Evolutionary conservation across 176 grass and related monocot species (phyloP).

Genomic region (Zoysia pacifica): DNA sequence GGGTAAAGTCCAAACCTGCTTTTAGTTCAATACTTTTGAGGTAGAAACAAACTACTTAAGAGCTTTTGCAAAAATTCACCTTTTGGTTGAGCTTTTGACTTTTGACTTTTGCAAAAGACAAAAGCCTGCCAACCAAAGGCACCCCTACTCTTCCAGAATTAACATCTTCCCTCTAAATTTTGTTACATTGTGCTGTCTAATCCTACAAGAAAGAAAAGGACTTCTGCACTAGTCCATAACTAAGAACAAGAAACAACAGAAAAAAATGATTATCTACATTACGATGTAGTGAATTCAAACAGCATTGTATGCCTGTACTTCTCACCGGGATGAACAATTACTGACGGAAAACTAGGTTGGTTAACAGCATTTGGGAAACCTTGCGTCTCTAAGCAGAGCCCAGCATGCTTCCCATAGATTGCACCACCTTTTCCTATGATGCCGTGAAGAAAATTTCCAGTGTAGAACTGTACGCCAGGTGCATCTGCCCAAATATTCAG

Average conservation of each 20-base stretch:
- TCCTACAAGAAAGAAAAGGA: slow-evolving; percentile 35
- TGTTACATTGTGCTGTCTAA: slow-evolving; percentile 18
- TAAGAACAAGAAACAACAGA: not conserved
- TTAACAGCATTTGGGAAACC: slow-evolving; percentile 95
- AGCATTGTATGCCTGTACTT: slow-evolving; percentile 82
- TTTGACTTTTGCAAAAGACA: too few relatives aligned
- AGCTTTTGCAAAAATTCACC: too few relatives aligned
- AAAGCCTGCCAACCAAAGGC: too few relatives aligned
- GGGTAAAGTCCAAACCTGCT: too few relatives aligned
- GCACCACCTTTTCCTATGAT: slow-evolving; percentile 68
- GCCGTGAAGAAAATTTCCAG: slow-evolving; percentile 67
- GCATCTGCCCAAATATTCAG: slow-evolving; percentile 81
- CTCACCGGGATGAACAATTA: slow-evolving; percentile 69
- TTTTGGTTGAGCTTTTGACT: too few relatives aligned
- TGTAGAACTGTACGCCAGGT: slow-evolving; percentile 89
- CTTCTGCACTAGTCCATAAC: slow-evolving; percentile 12
- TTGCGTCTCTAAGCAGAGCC: slow-evolving; percentile 84
- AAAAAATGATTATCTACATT: slow-evolving; percentile 24
- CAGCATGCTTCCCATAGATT: slow-evolving; percentile 64
- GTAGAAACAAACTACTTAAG: too few relatives aligned
- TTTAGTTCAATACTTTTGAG: too few relatives aligned
- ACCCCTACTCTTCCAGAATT: not conserved
- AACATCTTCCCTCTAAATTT: not conserved
- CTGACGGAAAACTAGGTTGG: slow-evolving; percentile 70
- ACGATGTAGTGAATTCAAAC: slow-evolving; percentile 63